Percentiles rank a stretch among this genome's conserved stretches.
Conservation (phyloP, 805 yeast genomes). For the Saccharomycopsis guyanensis region DNA sequence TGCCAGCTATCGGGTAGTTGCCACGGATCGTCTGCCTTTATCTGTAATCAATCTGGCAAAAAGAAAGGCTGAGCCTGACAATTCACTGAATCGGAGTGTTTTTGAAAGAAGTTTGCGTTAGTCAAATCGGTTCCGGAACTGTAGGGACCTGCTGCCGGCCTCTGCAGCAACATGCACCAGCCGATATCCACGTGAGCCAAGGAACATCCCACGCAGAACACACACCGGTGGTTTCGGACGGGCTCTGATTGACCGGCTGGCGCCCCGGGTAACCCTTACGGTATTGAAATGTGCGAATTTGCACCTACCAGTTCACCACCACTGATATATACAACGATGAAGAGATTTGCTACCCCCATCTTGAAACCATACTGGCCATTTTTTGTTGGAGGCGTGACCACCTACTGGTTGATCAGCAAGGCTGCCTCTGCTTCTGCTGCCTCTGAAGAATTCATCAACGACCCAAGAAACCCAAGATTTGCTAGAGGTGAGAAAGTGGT, state of each 20-base stretch:
- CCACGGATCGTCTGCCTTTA: too few species aligned
- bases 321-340: too few species aligned
- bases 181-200: neutral
- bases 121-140: neutral
- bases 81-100: too few species aligned
- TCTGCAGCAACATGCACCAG: too few species aligned
- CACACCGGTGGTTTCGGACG: neutral
- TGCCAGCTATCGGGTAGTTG: too few species aligned
- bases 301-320: too few species aligned
- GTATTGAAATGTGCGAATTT: too few species aligned
- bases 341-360: slow-evolving; percentile 38
- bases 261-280: neutral
- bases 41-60: too few species aligned
- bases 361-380: slow-evolving; percentile 81
- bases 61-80: too few species aligned
- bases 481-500: slow-evolving; percentile 45
- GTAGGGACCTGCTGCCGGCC: neutral
- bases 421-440: slow-evolving; percentile 60
- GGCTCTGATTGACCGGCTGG: neutral
- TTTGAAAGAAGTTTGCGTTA: too few species aligned
- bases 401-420: slow-evolving; percentile 65
- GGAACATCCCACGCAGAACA: too few species aligned
- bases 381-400: slow-evolving; percentile 69
- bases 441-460: slow-evolving; percentile 79
- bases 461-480: slow-evolving; percentile 95